Evolutionary conservation across 306 rosid genomes (phyloP).

Genomic region (Casuarina equisetifolia): DNA sequence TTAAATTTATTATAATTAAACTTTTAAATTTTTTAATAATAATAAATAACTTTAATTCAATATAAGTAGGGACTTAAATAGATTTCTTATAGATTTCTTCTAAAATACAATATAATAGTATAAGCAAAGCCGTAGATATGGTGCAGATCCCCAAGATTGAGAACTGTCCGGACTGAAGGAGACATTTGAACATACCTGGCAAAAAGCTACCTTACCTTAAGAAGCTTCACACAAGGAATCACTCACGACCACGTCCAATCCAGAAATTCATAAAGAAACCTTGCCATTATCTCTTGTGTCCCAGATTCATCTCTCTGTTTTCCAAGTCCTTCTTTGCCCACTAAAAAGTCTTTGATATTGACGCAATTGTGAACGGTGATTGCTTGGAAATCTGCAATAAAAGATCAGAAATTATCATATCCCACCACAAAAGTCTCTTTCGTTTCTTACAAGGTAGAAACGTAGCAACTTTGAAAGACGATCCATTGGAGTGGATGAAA

Average conservation of each 20-base stretch:
- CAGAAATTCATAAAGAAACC: background rate
- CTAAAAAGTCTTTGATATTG: conserved; percentile 30
- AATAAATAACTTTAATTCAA: too few relatives aligned
- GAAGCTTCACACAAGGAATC: background rate
- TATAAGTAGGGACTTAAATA: too few relatives aligned
- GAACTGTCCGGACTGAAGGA: conserved; percentile 29
- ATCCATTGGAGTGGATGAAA: background rate
- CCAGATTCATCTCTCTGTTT: background rate
- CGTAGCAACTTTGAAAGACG: conserved; percentile 6
- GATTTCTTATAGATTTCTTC: too few relatives aligned
- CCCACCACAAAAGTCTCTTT: conserved; percentile 44
- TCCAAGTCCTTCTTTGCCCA: background rate
- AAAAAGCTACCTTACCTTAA: conserved; percentile 3
- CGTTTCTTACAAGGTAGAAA: conserved; percentile 43
- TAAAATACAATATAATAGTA: too few relatives aligned
- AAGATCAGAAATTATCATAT: conserved; percentile 28
- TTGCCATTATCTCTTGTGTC: background rate
- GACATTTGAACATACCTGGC: conserved; percentile 20
- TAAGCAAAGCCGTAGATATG: background rate
- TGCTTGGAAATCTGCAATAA: conserved; percentile 1
- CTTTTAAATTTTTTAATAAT: too few relatives aligned
- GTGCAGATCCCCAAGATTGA: conserved; percentile 18
- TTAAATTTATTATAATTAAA: too few relatives aligned
- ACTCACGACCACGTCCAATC: background rate
- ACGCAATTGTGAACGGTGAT: conserved; percentile 21